Evolutionary conservation across 2,329 filamentous ascomycete genomes (phyloP).

Genomic region (Sclerotinia minor): DNA sequence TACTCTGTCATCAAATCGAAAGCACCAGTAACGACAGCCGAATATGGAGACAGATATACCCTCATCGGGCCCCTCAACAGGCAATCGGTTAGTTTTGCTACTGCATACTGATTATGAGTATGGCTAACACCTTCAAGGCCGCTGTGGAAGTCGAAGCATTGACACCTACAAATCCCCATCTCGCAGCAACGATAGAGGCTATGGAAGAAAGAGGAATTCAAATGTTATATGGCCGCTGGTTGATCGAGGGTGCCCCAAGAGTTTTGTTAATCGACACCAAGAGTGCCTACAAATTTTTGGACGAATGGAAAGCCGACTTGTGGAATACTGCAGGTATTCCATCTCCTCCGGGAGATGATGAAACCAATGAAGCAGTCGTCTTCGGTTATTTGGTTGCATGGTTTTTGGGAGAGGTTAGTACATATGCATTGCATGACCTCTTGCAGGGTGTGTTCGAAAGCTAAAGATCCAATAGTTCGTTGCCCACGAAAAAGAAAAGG

Average conservation of each 20-base stretch:
- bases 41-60: conserved; percentile 97
- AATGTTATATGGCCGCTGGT: conserved; percentile 91
- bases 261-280: conserved; percentile 94
- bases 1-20: conserved; percentile 99
- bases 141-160: conserved; percentile 97
- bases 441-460: background rate
- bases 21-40: conserved; percentile 92
- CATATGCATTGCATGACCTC: background rate
- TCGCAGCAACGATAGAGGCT: conserved; percentile 79
- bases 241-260: conserved; percentile 93
- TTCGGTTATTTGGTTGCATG: conserved; percentile 97
- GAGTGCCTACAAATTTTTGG: conserved; percentile 83
- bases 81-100: conserved; percentile 68
- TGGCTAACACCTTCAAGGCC: conserved; percentile 56
- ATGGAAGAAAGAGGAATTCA: conserved; percentile 92
- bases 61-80: conserved; percentile 93
- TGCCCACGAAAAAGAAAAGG: conserved; percentile 84
- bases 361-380: conserved; percentile 96
- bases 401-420: conserved; percentile 90
- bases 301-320: conserved; percentile 96
- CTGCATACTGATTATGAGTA: conserved; percentile 15
- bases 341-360: conserved; percentile 85
- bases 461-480: conserved; percentile 65
- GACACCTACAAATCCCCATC: conserved; percentile 75
- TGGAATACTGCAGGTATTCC: conserved; percentile 94